Evolutionary conservation across 2,329 filamentous ascomycete genomes (phyloP).

Genomic region (Colletotrichum caudatum): DNA sequence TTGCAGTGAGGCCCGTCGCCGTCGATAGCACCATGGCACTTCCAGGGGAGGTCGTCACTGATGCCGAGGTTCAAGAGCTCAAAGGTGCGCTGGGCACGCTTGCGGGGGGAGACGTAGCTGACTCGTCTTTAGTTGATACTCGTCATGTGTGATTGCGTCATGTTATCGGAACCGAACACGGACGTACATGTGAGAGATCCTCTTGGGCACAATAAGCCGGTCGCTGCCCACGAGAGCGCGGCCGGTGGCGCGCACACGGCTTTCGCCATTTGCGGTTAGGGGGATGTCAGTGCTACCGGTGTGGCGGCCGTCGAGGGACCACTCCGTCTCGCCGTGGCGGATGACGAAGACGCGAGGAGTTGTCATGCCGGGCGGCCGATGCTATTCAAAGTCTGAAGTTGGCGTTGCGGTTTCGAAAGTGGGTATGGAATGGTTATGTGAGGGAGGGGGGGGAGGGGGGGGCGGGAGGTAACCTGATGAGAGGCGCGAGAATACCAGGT

Average conservation of each 20-base stretch:
- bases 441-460: background rate
- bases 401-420: constrained; percentile 6
- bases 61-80: constrained; percentile 85
- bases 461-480: constrained; percentile 2
- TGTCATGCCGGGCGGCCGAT: constrained; percentile 26
- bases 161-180: background rate
- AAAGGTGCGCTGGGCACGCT: constrained; percentile 88
- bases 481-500: constrained; percentile 5
- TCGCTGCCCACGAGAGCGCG: constrained; percentile 86
- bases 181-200: constrained; percentile 83
- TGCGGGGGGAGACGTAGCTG: constrained; percentile 87
- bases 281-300: constrained; percentile 90
- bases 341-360: constrained; percentile 83
- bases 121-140: constrained; percentile 6
- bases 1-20: constrained; percentile 60
- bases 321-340: constrained; percentile 95
- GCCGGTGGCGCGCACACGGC: constrained; percentile 80
- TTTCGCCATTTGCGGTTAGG: constrained; percentile 84
- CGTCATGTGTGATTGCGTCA: background rate
- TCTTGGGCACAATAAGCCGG: constrained; percentile 83
- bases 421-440: constrained; percentile 21
- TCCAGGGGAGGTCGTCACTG: constrained; percentile 78
- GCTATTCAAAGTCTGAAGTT: background rate
- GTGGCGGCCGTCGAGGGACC: constrained; percentile 88
- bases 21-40: constrained; percentile 55